Evolutionary conservation across 495 filamentous ascomycete species (phyloP), one percentile per base, ranked within the genome.

Genomic region (Sabuloglossum arenarium): DNA sequence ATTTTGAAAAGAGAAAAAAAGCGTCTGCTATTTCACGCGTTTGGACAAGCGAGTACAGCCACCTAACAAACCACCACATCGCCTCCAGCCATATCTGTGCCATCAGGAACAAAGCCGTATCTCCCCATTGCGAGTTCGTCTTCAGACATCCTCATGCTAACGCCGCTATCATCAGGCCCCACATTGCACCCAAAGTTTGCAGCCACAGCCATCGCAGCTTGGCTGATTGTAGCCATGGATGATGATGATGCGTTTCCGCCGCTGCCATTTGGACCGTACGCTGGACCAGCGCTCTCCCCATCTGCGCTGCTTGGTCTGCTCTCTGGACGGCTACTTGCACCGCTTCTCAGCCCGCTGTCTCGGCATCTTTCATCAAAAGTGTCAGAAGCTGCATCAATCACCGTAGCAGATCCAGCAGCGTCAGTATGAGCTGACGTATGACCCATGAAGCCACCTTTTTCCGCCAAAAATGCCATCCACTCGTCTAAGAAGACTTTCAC

Each of bases 401-500:
- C 45, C 24, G 39, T 51, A 37, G 71, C 55, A n/a, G 67, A 68
- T 47, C 66, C 67, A 3, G 74, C 70, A 11, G 63, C 71, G 59
- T 80, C 30, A 16, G 21, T 11, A 16, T 0, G 6, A 16, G 47
- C 23, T 29, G 47, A 51, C 16, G n/a, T 51, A 19, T 51, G 76
- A 49, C 79, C 77, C 73, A 96, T 79, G 65, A 96, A 96, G 0
- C 91, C 91, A 21, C 91, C 91, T 56, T 88, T 83, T 62, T 95
- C 88, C 0, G 87, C 89, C 61, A 93, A 74, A 78, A 91, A 97
- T 37, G 81, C 70, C 62, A 88, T 79, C 88, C 94, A 93, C 68
- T 96, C 91, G 65, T 96, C 90, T 54, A 98, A 78, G 73, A 88
- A 98, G 54, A 89, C 87, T 65, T 96, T 94, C n/a, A 86, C 88